Evolutionary conservation across 208 protist genomes (phyloP).

Genomic region (Porcisia hertigi): DNA sequence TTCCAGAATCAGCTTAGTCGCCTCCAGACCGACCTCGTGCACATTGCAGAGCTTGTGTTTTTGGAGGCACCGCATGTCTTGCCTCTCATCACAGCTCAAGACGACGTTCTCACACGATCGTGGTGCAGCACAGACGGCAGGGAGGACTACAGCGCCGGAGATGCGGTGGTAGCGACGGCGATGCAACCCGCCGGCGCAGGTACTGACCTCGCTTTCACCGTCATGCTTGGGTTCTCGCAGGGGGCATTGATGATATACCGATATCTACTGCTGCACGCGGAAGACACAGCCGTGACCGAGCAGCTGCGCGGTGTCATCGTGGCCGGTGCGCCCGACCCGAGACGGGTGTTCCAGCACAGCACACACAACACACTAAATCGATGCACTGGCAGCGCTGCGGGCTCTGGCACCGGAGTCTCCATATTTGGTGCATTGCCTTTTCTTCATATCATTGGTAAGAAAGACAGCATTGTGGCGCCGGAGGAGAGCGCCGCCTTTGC

Average conservation of each 20-base stretch:
- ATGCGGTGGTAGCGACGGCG: conserved; percentile 40
- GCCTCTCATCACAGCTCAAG: conserved; percentile 32
- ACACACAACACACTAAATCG: conserved; percentile 2
- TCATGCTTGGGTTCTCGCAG: conserved; percentile 89
- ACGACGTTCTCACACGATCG: conserved; percentile 59
- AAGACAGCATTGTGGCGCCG: conserved; percentile 70
- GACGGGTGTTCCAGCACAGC: conserved; percentile 30
- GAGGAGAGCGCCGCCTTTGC: conserved; percentile 65
- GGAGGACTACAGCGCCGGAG: conserved; percentile 48
- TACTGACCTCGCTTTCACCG: conserved; percentile 25
- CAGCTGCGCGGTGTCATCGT: conserved; percentile 52
- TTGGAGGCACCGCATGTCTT: conserved; percentile 66
- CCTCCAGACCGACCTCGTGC: conserved; percentile 37
- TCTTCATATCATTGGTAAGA: conserved; percentile 79
- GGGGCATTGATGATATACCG: conserved; percentile 70
- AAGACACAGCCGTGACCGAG: conserved; percentile 7
- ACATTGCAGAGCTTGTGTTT: conserved; percentile 60
- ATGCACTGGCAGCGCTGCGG: background rate
- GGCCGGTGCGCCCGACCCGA: conserved; percentile 70
- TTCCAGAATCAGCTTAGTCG: conserved; percentile 83
- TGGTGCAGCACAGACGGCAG: conserved; percentile 43
- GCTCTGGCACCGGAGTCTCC: background rate
- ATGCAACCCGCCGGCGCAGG: conserved; percentile 43
- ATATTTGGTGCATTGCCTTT: conserved; percentile 61
- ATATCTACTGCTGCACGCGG: conserved; percentile 51